phyloP scores from a whole-genome alignment of 1,284 basidiomycete species.

The Chondrostereum purpureum region DNA sequence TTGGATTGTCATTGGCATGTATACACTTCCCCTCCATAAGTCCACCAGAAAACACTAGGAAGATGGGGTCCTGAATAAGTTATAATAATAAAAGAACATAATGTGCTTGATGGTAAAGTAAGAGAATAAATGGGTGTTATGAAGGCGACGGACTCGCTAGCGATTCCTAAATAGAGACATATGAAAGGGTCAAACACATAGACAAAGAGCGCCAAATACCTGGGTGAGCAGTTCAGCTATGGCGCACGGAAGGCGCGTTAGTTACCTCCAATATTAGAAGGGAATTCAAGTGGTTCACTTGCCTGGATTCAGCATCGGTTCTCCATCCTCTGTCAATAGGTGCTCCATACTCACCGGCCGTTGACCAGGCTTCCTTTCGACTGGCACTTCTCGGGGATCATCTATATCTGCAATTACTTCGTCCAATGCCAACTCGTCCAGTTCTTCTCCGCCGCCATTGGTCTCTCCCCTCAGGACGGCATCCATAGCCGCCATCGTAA shows the following conservation, averaged over 20 bases:
- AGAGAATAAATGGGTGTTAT: neutral
- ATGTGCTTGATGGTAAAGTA: no score
- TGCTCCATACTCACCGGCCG: conserved; percentile 34
- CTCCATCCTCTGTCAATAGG: conserved; percentile 54
- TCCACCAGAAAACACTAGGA: neutral
- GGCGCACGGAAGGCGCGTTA: conserved; percentile 5
- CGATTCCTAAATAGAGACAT: neutral
- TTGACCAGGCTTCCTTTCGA: conserved; percentile 11
- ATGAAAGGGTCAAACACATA: neutral
- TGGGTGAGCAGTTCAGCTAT: conserved; percentile 58
- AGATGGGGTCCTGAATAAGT: neutral
- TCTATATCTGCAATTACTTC: neutral
- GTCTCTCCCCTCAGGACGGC: neutral
- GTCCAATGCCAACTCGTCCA: no score
- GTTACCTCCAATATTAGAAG: neutral
- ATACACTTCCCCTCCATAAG: neutral
- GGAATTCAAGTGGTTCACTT: conserved; percentile 14
- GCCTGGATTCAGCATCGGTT: conserved; percentile 65
- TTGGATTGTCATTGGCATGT: neutral
- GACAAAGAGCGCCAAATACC: conserved; percentile 29
- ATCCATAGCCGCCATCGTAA: neutral
- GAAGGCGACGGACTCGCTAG: neutral
- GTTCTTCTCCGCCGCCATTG: neutral
- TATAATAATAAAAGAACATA: neutral
- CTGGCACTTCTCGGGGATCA: neutral